Base-by-base conservation (phyloP, 257 asterid species). In the Scutellaria minor region DNA sequence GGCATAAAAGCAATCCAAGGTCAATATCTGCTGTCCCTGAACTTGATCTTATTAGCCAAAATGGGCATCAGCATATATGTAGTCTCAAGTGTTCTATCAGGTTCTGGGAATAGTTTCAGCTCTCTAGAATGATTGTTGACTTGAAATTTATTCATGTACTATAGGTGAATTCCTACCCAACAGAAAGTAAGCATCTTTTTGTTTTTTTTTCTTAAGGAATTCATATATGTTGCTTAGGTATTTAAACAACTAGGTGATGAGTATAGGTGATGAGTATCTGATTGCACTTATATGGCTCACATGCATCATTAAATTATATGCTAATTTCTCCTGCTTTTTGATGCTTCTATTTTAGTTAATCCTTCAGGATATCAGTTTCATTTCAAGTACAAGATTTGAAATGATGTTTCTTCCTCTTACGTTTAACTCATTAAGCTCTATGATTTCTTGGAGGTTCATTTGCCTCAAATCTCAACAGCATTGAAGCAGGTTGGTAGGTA, bases 401-500 rank as follows among this genome's bases (percentile, higher is more conserved):
- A 18, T 18, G 18, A 0, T 18, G 18, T 0, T 18, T 18, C 18
- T 18, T 18, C 18, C 18, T 18, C 18, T 18, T 18, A 18, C 18
- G 18, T 18, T 18, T 18, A 18, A 18, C 18, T 18, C 18, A 18
- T 88, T 92, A 75, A 88, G 96, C 81, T 83, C 75, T 92, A 14
- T 92, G 98, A 97, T 70, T 92, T 75, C 82, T 92, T 75, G 98
- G 91, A 9, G 98, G 96, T 73, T 83, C 93, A 61, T 88, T 86
- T 81, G 85, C 84, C 53, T 77, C 83, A 63, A 91, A 90, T 85
- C 92, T 92, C 78, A 88, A 92, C 77, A 87, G 94, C 81, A 88
- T 92, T 79, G 97, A 92, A 66, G 98, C 97, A 50, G 98, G 97
- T 44, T 90, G 97, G 97, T 93, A 86, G 93, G 97, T 90, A 71